Conservation (phyloP, 768 basidiomycete species). For the Podaxis sp. region DNA sequence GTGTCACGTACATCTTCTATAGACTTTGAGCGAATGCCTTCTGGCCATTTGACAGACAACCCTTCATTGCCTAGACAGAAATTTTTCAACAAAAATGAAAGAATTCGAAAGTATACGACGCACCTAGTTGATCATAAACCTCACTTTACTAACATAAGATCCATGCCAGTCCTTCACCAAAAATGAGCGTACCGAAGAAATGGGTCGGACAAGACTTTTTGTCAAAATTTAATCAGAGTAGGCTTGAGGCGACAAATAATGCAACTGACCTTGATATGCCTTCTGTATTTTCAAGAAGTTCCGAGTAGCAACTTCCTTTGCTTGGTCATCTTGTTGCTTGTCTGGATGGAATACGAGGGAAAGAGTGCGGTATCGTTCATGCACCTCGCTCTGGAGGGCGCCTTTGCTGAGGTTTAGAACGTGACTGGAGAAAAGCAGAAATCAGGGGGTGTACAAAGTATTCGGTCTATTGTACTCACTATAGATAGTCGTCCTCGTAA, state of each 20-base stretch:
- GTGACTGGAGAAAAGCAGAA: conserved; percentile 36
- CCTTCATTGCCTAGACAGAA: conserved; percentile 30
- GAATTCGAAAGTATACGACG: conserved; percentile 13
- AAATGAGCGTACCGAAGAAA: conserved; percentile 52
- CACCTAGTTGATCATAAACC: conserved; percentile 75
- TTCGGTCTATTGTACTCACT: conserved; percentile 13
- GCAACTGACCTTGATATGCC: conserved; percentile 69
- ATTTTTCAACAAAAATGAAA: not conserved
- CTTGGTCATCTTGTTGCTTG: conserved; percentile 61
- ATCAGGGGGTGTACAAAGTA: not conserved
- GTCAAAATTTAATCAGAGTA: not conserved
- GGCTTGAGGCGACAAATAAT: not conserved
- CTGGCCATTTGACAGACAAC: conserved; percentile 19
- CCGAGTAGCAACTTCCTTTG: conserved; percentile 57
- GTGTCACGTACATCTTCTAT: conserved; percentile 42
- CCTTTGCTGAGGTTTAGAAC: conserved; percentile 68
- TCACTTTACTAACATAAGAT: conserved; percentile 37
- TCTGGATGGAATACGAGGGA: conserved; percentile 86
- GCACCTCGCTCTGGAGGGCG: conserved; percentile 67
- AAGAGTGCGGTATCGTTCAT: conserved; percentile 67
- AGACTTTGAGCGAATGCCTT: conserved; percentile 35
- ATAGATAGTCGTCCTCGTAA: conserved; percentile 14
- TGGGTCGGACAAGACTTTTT: conserved; percentile 66
- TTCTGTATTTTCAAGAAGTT: conserved; percentile 77
- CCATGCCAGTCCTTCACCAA: not conserved